Evolutionary conservation across 441 rosid genomes (phyloP).

Genomic region (Corymbia citriodora): DNA sequence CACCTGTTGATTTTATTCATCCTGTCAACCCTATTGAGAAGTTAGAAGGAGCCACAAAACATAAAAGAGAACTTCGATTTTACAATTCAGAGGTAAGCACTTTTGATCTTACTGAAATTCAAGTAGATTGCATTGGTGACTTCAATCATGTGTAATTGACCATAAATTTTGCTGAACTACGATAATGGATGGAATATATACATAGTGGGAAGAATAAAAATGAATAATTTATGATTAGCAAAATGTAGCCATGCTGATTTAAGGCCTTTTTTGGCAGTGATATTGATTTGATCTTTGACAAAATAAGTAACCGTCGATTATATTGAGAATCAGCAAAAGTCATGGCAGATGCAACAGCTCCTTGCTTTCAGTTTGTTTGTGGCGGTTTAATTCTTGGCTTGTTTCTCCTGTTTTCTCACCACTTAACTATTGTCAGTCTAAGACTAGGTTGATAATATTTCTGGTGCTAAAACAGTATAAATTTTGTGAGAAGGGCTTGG

Average conservation of each 20-base stretch:
- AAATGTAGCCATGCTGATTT: neutral
- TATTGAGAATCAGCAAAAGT: neutral
- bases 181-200: neutral
- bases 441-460: neutral
- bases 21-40: conserved; percentile 96
- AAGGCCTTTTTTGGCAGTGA: neutral
- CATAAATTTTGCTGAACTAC: neutral
- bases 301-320: neutral
- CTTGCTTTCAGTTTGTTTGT: neutral
- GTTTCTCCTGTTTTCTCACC: neutral
- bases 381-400: neutral
- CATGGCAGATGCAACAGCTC: neutral
- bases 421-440: neutral
- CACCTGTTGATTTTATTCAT: conserved; percentile 71
- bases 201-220: neutral
- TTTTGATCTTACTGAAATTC: neutral
- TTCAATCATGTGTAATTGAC: neutral
- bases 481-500: neutral
- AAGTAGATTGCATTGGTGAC: neutral
- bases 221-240: neutral
- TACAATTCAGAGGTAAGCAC: conserved; percentile 73
- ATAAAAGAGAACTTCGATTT: conserved; percentile 66
- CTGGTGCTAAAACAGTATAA: neutral
- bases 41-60: conserved; percentile 63
- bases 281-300: neutral